Percentiles rank a stretch among this genome's conserved stretches.
phyloP scores from a whole-genome alignment of 768 basidiomycete species.

The Leccinum variicolor region DNA sequence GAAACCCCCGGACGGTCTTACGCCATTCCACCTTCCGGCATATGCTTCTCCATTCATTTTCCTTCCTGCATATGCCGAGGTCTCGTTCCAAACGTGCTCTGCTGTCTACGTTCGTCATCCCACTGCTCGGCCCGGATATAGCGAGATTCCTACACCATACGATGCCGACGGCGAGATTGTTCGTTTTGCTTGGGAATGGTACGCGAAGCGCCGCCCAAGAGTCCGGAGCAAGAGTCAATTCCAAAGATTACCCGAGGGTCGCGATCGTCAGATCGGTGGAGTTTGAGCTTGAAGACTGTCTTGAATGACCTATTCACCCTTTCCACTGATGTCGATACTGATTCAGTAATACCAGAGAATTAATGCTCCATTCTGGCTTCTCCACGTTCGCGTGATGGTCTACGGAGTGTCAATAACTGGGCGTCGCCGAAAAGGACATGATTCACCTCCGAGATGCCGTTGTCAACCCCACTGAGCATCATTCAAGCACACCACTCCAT shows the following conservation, averaged over 20 bases:
- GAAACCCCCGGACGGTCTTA: conserved; percentile 34
- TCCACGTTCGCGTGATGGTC: neutral
- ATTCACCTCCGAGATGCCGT: neutral
- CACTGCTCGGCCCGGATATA: conserved; percentile 93
- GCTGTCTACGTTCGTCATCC: conserved; percentile 93
- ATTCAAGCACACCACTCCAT: neutral
- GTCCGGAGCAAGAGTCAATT: conserved; percentile 63
- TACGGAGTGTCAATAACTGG: neutral
- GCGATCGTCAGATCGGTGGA: conserved; percentile 35
- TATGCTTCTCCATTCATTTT: conserved; percentile 92
- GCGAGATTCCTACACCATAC: conserved; percentile 93
- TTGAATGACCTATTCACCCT: neutral
- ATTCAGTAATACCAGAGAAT: neutral
- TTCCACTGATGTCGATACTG: neutral
- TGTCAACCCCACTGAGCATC: neutral
- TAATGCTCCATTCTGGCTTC: neutral
- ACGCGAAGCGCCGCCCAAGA: conserved; percentile 65
- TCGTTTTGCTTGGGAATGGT: conserved; percentile 96
- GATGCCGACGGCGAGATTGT: conserved; percentile 94
- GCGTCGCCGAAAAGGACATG: neutral
- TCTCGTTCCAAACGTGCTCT: conserved; percentile 85
- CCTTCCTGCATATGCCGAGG: conserved; percentile 88
- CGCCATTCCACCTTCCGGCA: conserved; percentile 80
- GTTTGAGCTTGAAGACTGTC: conserved; percentile 1
- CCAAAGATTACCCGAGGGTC: conserved; percentile 64